phyloP scores from a whole-genome alignment of 2,329 filamentous ascomycete species.

The Raffaelea arxii region DNA sequence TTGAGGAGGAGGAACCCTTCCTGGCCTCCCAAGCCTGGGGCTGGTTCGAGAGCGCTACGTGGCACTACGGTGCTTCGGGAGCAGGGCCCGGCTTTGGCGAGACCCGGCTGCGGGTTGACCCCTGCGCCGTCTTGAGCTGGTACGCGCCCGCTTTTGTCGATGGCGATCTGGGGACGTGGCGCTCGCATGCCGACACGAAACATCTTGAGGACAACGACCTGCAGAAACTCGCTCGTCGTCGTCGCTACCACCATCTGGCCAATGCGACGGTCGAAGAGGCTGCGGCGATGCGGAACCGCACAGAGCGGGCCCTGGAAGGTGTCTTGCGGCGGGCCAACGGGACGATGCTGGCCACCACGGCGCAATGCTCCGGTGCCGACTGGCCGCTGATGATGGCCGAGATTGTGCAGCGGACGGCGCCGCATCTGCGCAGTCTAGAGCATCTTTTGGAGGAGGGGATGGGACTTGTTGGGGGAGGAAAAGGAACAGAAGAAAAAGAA shows the following conservation, averaged over 20 bases:
- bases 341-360: not conserved
- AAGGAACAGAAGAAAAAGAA: conserved; percentile 12
- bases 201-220: conserved; percentile 18
- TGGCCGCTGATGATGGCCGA: conserved; percentile 31
- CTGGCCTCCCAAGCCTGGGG: conserved; percentile 28
- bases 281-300: conserved; percentile 20
- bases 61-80: conserved; percentile 30
- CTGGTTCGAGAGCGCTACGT: conserved; percentile 34
- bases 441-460: conserved; percentile 16
- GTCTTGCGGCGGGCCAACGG: conserved; percentile 14
- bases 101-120: conserved; percentile 26
- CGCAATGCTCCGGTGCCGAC: conserved; percentile 29
- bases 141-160: conserved; percentile 27
- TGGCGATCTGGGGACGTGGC: conserved; percentile 17
- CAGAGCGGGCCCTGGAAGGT: conserved; percentile 21
- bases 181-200: conserved; percentile 7
- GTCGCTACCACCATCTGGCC: conserved; percentile 26
- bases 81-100: conserved; percentile 30
- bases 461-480: not conserved
- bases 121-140: conserved; percentile 34
- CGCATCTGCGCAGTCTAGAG: conserved; percentile 22
- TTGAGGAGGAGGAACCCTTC: conserved; percentile 26
- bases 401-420: conserved; percentile 29
- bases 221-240: conserved; percentile 23
- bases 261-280: conserved; percentile 23